Conservation (phyloP, 768 basidiomycete genomes). For the Plicaturopsis crispa region DNA sequence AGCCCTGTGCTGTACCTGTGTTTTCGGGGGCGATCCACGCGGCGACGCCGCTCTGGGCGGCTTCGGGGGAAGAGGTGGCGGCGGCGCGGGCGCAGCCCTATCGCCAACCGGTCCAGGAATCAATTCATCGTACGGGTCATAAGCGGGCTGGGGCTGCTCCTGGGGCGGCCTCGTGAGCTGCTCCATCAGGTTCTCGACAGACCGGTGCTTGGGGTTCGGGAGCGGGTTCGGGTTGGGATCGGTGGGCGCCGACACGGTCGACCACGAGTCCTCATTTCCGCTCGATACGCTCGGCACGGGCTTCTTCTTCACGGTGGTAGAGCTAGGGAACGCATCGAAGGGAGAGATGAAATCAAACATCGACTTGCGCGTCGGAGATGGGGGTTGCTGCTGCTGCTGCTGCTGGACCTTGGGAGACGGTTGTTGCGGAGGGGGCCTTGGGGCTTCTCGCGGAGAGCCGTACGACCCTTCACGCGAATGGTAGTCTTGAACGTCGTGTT, state of each 20-base stretch:
- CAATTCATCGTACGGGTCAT: conserved; percentile 18
- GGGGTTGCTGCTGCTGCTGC: conserved; percentile 34
- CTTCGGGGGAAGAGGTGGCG: conserved; percentile 60
- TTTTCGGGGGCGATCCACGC: conserved; percentile 60
- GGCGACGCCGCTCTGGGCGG: conserved; percentile 45
- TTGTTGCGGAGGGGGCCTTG: conserved; percentile 27
- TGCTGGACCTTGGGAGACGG: conserved; percentile 7
- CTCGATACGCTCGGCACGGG: conserved; percentile 55
- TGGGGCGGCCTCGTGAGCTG: conserved; percentile 46
- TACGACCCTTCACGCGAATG: conserved; percentile 34
- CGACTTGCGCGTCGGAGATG: conserved; percentile 68
- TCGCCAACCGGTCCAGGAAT: conserved; percentile 11
- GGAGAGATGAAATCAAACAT: conserved; percentile 84
- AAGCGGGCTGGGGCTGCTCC: conserved; percentile 9
- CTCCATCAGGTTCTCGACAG: conserved; percentile 76
- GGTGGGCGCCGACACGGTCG: conserved; percentile 10
- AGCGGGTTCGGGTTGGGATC: conserved; percentile 19
- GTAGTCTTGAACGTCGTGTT: conserved; percentile 30
- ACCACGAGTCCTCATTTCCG: conserved; percentile 45
- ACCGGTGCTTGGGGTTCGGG: conserved; percentile 68
- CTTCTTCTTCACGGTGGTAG: conserved; percentile 39
- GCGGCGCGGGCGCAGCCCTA: conserved; percentile 33
- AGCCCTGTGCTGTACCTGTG: conserved; percentile 36
- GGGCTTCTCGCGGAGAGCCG: conserved; percentile 27
- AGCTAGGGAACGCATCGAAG: conserved; percentile 67